These are phyloP conservation scores for Stachybotrys elegans DNA, from an alignment of 2,329 filamentous ascomycete genomes.

Conservation along the genomic window DNA sequence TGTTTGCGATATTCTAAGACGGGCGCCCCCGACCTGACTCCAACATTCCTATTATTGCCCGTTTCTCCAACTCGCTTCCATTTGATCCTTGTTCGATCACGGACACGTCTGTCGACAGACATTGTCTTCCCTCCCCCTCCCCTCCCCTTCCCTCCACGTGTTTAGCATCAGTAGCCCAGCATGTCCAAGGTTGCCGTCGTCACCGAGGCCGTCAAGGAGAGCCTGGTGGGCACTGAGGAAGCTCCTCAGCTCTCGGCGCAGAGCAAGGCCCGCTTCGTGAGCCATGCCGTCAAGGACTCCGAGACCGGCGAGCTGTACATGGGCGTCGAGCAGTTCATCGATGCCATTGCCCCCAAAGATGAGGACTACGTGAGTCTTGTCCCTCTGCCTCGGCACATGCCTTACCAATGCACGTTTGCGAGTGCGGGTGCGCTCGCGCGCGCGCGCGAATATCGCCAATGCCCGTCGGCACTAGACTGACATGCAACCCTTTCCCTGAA, in stretches of 20 bases:
- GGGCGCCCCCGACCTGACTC: too few species aligned
- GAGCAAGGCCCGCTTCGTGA: slow-evolving; percentile 70
- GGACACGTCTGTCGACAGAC: background rate
- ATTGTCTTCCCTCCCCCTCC: background rate
- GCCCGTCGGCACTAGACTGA: slow-evolving; percentile 1
- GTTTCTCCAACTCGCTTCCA: background rate
- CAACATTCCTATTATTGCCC: too few species aligned
- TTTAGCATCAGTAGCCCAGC: slow-evolving; percentile 14
- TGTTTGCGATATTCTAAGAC: too few species aligned
- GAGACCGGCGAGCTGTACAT: slow-evolving; percentile 74
- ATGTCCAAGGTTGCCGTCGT: slow-evolving; percentile 43
- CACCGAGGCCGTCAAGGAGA: slow-evolving; percentile 73
- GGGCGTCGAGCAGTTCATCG: slow-evolving; percentile 80
- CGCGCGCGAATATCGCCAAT: background rate
- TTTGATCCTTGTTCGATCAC: background rate
- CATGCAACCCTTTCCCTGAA: slow-evolving; percentile 7
- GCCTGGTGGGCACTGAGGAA: slow-evolving; percentile 60
- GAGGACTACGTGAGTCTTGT: slow-evolving; percentile 92
- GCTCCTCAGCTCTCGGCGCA: slow-evolving; percentile 64
- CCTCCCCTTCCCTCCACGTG: too few species aligned
- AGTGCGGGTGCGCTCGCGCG: too few species aligned
- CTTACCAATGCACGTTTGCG: too few species aligned
- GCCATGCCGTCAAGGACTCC: slow-evolving; percentile 70
- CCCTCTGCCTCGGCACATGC: too few species aligned
- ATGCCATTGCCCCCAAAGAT: slow-evolving; percentile 77